Base-by-base conservation (phyloP, 306 rosid species). In the Rosa rugosa region DNA sequence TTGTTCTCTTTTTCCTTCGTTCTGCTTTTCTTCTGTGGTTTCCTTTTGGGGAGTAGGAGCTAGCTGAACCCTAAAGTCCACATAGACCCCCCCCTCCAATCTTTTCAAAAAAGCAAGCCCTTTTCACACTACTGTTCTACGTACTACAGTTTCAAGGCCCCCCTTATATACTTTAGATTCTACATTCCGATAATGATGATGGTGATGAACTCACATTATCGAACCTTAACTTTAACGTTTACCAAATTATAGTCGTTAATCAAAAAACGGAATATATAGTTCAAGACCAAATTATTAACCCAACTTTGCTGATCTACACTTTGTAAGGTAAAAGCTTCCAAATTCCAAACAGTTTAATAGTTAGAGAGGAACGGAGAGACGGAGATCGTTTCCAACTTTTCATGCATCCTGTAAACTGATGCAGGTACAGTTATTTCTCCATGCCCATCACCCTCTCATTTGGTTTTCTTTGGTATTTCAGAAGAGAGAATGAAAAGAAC, bases 21-120 rank as follows among this genome's bases (percentile, higher is more conserved):
- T 85, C 18, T 72, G 60, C 85, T 66, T 85, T 81, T 72, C 72
- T 42, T 69, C 69, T 84, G 56, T 76, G 86, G 97, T 82, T 86
- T 84, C 93, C 93, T 82, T 70, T 80, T 66, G 85, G 93, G 97
- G 90, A 77, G 97, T 90, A 89, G 72, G 80, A 83, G 75, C 22
- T 67, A 22, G 71, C 6, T 67, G 71, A 65, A 79, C 78, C 80
- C 47, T 73, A 45, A 4, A 67, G 63, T 41, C 11, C 62, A 34
- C 6, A 45, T 14, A 40, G 80, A 83, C 79, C 82, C 62, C 80
- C 80, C 66, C 36, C 64, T 46, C 25, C 73, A 56, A 11, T 53
- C 49, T 59, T 59, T 84, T 85, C 75, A 71, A 60, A 50, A 23
- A 25, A 66, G 74, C 11, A 78, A 73, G 49, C 83, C 82, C 81